These are phyloP conservation scores for Heimioporus sp. DNA, from an alignment of 768 basidiomycete genomes.

Conservation along the genomic window DNA sequence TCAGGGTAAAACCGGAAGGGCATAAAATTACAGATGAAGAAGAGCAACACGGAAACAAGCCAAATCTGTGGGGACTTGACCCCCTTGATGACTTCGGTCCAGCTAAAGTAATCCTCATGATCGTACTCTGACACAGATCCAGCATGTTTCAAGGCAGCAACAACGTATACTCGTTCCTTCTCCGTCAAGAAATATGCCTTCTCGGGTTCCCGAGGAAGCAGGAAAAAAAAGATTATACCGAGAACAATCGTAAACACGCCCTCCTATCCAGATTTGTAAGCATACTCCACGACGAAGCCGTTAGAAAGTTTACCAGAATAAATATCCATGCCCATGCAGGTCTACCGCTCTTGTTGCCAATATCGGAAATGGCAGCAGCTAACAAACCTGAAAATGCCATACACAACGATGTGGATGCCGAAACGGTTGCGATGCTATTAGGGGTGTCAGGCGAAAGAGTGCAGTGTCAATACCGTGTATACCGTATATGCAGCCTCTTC, in stretches of 20 bases:
- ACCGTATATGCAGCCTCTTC: conserved; percentile 24
- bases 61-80: conserved; percentile 56
- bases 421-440: conserved; percentile 37
- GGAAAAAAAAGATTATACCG: conserved; percentile 47
- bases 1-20: not conserved
- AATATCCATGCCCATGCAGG: conserved; percentile 67
- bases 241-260: conserved; percentile 62
- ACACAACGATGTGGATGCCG: conserved; percentile 47
- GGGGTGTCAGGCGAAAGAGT: not conserved
- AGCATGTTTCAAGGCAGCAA: conserved; percentile 18
- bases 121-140: conserved; percentile 40
- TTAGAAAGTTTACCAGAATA: conserved; percentile 37
- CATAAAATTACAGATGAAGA: conserved; percentile 46
- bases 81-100: conserved; percentile 50
- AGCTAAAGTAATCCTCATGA: conserved; percentile 48
- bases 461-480: not conserved
- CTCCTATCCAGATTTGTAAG: conserved; percentile 32
- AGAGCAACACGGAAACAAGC: conserved; percentile 47
- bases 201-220: conserved; percentile 45
- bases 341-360: conserved; percentile 48
- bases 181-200: conserved; percentile 49
- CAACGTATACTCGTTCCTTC: conserved; percentile 48
- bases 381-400: conserved; percentile 65
- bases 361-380: conserved; percentile 54
- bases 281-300: not conserved